Conservation (phyloP, 257 asterid genomes). For the Solanum peruvianum region DNA sequence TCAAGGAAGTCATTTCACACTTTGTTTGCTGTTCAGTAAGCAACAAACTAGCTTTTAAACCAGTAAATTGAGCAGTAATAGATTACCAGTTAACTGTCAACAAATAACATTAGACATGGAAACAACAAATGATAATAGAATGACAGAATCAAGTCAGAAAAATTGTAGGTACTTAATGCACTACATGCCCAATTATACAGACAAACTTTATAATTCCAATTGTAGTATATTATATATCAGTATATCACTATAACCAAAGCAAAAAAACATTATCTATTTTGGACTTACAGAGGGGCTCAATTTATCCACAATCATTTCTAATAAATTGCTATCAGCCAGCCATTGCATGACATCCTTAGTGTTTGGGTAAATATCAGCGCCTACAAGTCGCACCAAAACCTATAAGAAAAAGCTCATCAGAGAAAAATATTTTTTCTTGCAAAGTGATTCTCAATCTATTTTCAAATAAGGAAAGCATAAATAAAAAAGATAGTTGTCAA, state of each 20-base stretch:
- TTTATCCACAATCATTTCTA: conserved; percentile 98
- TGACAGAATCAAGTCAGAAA: not conserved
- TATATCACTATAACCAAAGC: not conserved
- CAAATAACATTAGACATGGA: not conserved
- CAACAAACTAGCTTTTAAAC: not conserved
- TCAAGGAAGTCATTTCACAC: not conserved
- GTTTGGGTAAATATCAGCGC: conserved; percentile 76
- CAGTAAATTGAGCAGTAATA: not conserved
- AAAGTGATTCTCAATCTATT: not conserved
- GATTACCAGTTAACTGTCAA: not conserved
- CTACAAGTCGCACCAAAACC: conserved; percentile 95
- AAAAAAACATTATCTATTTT: not conserved
- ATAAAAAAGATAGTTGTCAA: not conserved
- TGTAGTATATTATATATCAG: not conserved
- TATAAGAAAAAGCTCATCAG: conserved; percentile 24
- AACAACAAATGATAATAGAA: not conserved
- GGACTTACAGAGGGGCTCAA: conserved; percentile 60
- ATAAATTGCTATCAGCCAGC: conserved; percentile 87
- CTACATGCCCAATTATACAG: not conserved
- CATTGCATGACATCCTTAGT: conserved; percentile 87
- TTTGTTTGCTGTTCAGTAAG: not conserved
- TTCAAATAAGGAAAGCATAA: not conserved
- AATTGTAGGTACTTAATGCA: not conserved
- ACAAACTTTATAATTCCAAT: not conserved
- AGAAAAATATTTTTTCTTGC: not conserved